These are phyloP conservation scores for Microbotryum silenes-acaulis DNA, from an alignment of 1,284 basidiomycete species.

Conservation along the genomic window DNA sequence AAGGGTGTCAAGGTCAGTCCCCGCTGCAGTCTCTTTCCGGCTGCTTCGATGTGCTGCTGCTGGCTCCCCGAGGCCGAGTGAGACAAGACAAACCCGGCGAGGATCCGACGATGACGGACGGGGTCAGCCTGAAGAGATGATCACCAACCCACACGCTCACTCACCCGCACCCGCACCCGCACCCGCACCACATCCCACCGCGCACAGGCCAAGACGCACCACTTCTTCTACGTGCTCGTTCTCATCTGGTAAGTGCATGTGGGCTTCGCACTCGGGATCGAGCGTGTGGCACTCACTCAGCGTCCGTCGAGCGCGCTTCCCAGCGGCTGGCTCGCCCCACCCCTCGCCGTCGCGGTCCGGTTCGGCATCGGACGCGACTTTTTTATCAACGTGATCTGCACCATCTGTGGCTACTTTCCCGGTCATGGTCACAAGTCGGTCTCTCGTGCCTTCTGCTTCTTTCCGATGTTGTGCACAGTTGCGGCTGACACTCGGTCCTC, in stretches of 20 bases:
- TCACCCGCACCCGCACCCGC: too few species aligned
- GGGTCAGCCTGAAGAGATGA: too few species aligned
- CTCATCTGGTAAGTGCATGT: slow-evolving; percentile 61
- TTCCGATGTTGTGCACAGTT: neutral
- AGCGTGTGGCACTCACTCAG: neutral
- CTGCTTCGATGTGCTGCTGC: too few species aligned
- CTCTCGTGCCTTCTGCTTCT: neutral
- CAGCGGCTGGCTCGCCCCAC: slow-evolving; percentile 32
- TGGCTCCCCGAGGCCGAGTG: too few species aligned
- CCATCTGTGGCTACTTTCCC: slow-evolving; percentile 82
- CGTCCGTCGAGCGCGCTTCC: neutral
- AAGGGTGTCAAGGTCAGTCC: too few species aligned
- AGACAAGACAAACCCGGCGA: too few species aligned
- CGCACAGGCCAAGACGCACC: slow-evolving; percentile 47
- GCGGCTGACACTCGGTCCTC: neutral
- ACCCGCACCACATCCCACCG: too few species aligned
- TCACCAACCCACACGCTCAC: too few species aligned
- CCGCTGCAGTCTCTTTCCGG: too few species aligned
- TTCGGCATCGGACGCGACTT: slow-evolving; percentile 92
- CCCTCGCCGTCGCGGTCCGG: slow-evolving; percentile 72
- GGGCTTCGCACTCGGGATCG: neutral
- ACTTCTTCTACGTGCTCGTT: slow-evolving; percentile 73
- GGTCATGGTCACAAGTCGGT: slow-evolving; percentile 47
- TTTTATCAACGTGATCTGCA: slow-evolving; percentile 82
- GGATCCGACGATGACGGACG: too few species aligned